Base-by-base conservation (phyloP, 73 alveolate species). In the Paramecium tetraurelia region DNA sequence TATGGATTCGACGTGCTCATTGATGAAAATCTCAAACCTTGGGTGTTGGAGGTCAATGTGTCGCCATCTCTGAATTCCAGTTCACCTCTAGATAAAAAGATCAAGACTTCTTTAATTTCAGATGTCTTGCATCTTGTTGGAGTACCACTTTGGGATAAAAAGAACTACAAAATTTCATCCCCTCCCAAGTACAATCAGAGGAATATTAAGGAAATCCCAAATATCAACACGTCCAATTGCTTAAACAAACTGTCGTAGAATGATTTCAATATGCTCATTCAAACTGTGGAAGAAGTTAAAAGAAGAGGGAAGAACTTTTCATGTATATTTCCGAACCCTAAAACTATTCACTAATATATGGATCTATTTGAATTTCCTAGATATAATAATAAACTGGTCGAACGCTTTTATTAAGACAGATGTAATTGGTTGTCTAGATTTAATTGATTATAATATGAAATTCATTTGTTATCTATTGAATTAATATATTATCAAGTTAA, bases 1-100 rank as follows among this genome's bases (percentile, higher is more conserved):
- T 98, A 97, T 94, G 99, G 99, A 58, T 98, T 96, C 77, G 99
- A 97, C 86, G 96, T 97, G 9, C 58, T 97, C 20, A 93, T 97
- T 29, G 99, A 97, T 93, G 95, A 92, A 57, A 89, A 86, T 24
- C 95, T 97, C 0, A 97, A 94, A 92, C 99, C 99, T 11, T 97
- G 99, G 99, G 93, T 97, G 22, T 77, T 97, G 21, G 99, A 97
- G 75, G 99, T 97, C n/a, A 97, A 97, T 92, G 98, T 96, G 7
- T 95, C 95, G 24, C 99, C 99, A 10, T 95, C 99, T 24, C 86
- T 97, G 31, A 94, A 94, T 76, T 93, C 98, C 38, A 90, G 98
- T 35, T 85, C 97, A n/a, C 98, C 99, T 8, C 84, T 97, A 27
- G 99, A 97, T 92, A 94, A 93, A 86, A 96, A 93, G 85, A 96